Evolutionary conservation across 2,329 filamentous ascomycete species (phyloP).

Genomic region (Pseudogymnoascus sp.): DNA sequence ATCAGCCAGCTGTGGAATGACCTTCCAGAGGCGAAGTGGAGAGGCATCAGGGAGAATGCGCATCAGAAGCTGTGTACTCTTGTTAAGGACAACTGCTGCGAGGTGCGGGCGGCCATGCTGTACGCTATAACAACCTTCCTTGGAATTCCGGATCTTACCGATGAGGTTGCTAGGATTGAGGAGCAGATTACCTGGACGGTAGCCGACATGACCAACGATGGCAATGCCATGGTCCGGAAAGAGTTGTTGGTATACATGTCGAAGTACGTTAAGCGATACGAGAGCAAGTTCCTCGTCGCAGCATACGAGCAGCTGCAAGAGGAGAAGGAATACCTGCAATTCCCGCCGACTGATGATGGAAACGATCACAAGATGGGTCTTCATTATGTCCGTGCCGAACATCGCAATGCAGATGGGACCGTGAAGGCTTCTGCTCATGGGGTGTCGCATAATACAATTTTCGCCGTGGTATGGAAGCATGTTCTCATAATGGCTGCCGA

Average conservation of each 20-base stretch:
- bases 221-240: slow-evolving; percentile 87
- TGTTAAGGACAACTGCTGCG: slow-evolving; percentile 77
- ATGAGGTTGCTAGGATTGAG: slow-evolving; percentile 84
- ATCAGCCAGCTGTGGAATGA: slow-evolving; percentile 92
- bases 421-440: slow-evolving; percentile 51
- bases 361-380: slow-evolving; percentile 55
- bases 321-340: slow-evolving; percentile 63
- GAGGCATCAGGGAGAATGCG: slow-evolving; percentile 82
- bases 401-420: slow-evolving; percentile 49
- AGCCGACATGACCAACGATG: slow-evolving; percentile 86
- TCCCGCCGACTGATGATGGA: slow-evolving; percentile 48
- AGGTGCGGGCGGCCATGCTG: slow-evolving; percentile 88
- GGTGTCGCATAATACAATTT: slow-evolving; percentile 79
- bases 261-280: slow-evolving; percentile 80
- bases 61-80: slow-evolving; percentile 74
- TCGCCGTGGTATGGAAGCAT: slow-evolving; percentile 91
- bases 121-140: slow-evolving; percentile 91
- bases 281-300: slow-evolving; percentile 84
- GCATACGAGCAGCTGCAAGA: slow-evolving; percentile 86
- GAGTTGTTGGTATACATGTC: slow-evolving; percentile 92
- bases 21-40: slow-evolving; percentile 88
- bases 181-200: slow-evolving; percentile 84
- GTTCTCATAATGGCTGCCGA: slow-evolving; percentile 85
- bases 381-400: slow-evolving; percentile 51
- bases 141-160: slow-evolving; percentile 84